Evolutionary conservation across 768 basidiomycete species (phyloP), one percentile per base, ranked within the genome.

Genomic region (Lactarius tabidus): DNA sequence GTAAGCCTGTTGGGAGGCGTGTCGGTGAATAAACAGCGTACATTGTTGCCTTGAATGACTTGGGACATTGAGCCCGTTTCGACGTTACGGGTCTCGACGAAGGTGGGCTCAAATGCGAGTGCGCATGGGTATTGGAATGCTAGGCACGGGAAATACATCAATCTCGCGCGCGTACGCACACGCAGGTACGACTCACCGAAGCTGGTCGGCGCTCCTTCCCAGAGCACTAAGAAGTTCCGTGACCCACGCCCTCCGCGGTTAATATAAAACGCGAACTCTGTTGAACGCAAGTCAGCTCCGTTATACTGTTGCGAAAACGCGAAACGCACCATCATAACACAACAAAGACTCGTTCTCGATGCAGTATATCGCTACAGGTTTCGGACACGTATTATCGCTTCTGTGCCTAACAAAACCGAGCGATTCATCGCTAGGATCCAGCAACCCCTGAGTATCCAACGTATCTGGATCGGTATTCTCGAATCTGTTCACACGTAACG

Each of bases 261-360:
- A 69, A 99, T 95, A 75, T 98, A 99, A 74, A 99, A 98, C 0
- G 97, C 97, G 74, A 98, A 99, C 77, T 98, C 97, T 97, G 70
- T 41, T 4, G n/a, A n/a, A 18, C 4, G 43, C 57, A 60, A 2
- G n/a, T 52, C 53, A 60, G 33, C 33, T 38, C 58, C 53, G 18
- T 39, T n/a, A n/a, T n/a, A n/a, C n/a, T n/a, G n/a, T n/a, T n/a
- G n/a, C n/a, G n/a, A n/a, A n/a, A n/a, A n/a, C n/a, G n/a, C n/a
- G n/a, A n/a, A 17, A 79, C 85, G 73, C 66, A 95, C 95, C 95
- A 75, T 98, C 97, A 77, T 98, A 99, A 74, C 97, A 99, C 39
- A 99, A 78, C 58, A 99, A 77, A 77, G 98, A 98, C 73, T 98
- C 96, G 70, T 93, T 95, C 69, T 94, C 93, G 61, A 98, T 92